These are phyloP conservation scores for Deinandra increscens DNA, from an alignment of 129 eudicot genomes.

Conservation along the genomic window DNA sequence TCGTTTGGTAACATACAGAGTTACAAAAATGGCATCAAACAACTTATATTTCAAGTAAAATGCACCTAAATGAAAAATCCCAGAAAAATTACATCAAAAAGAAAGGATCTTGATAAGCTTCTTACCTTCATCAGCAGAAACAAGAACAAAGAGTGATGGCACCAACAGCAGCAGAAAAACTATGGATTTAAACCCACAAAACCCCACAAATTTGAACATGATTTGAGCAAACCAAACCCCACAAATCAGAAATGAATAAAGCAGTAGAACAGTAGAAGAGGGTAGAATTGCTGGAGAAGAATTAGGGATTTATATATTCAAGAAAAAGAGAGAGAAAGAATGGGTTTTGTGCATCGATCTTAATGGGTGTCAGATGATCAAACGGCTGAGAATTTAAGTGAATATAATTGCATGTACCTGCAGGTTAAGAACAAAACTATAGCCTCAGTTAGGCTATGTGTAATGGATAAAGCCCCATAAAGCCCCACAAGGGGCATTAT, in stretches of 20 bases:
- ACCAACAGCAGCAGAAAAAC: conserved; percentile 3
- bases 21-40: neutral
- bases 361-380: conserved; percentile 35
- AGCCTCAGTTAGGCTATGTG: neutral
- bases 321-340: conserved; percentile 17
- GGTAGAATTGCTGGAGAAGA: conserved; percentile 23
- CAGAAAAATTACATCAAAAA: neutral
- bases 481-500: too few species aligned
- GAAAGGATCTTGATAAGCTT: neutral
- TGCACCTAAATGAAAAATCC: neutral
- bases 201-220: conserved; percentile 25
- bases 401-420: conserved; percentile 20
- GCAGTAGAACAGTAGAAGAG: conserved; percentile 5
- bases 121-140: conserved; percentile 38
- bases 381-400: conserved; percentile 28
- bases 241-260: conserved; percentile 16
- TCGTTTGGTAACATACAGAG: neutral
- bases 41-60: neutral
- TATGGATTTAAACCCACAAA: conserved; percentile 16
- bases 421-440: conserved; percentile 23
- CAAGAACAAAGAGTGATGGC: conserved; percentile 19
- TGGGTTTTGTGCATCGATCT: conserved; percentile 19
- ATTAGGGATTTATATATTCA: conserved; percentile 22
- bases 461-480: too few species aligned
- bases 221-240: conserved; percentile 11